phyloP scores from a whole-genome alignment of 148 eudicot genomes.

The Rhododendron molle region DNA sequence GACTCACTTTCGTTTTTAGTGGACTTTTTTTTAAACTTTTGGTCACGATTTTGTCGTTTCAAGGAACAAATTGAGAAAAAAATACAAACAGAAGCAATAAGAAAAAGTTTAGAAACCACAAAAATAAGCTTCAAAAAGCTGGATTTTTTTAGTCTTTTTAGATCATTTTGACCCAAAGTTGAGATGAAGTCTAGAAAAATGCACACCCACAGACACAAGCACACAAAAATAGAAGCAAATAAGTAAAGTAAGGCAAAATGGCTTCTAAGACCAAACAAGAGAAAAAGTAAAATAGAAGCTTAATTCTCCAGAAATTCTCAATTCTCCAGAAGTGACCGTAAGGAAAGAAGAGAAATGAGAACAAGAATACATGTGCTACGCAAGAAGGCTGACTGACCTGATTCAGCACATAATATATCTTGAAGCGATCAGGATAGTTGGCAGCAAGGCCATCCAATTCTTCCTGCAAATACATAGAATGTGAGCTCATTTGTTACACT shows the following conservation, averaged over 20 bases:
- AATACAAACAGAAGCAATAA: neutral
- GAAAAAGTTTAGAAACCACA: neutral
- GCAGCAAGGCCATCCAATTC: slow-evolving; percentile 63
- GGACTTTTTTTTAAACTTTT: neutral
- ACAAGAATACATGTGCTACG: neutral
- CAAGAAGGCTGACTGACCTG: slow-evolving; percentile 40
- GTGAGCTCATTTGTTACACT: neutral
- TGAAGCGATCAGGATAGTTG: slow-evolving; percentile 62
- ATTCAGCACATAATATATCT: slow-evolving; percentile 68
- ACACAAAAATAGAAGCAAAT: neutral
- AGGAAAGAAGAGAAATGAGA: neutral
- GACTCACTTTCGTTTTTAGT: neutral
- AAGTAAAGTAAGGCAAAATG: neutral
- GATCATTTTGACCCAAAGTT: neutral
- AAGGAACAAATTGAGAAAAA: neutral
- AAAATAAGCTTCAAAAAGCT: neutral
- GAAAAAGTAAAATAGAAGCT: neutral
- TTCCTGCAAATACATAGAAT: slow-evolving; percentile 42
- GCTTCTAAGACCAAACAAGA: neutral
- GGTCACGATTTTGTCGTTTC: neutral
- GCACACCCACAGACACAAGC: neutral
- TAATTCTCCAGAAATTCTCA: neutral
- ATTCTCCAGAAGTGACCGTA: neutral
- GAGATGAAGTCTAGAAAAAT: neutral
- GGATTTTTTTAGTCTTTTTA: neutral